These are phyloP conservation scores for Chaetomiaceae sp. DNA, from an alignment of 2,329 filamentous ascomycete genomes.

Conservation along the genomic window DNA sequence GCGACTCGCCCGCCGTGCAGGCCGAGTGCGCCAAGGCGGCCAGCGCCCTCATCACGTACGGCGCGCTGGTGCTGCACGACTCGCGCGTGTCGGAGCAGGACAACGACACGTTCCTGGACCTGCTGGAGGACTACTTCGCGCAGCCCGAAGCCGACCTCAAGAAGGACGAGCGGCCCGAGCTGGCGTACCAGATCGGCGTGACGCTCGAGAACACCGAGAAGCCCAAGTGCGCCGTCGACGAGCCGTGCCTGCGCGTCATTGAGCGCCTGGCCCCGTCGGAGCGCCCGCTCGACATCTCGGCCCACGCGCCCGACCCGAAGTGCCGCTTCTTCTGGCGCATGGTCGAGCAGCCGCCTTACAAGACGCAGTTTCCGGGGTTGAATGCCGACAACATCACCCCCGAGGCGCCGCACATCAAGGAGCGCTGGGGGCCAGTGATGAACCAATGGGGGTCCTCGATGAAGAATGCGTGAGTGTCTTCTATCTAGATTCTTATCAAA, in stretches of 20 bases:
- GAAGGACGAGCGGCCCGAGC: slow-evolving; percentile 52
- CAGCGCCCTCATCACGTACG: slow-evolving; percentile 54
- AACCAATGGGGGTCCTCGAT: slow-evolving; percentile 55
- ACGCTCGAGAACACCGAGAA: slow-evolving; percentile 61
- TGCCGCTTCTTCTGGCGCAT: slow-evolving; percentile 62
- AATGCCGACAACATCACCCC: slow-evolving; percentile 54
- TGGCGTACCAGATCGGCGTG: slow-evolving; percentile 58
- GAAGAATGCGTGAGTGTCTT: slow-evolving; percentile 51
- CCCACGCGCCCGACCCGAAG: slow-evolving; percentile 55
- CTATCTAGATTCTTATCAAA: not conserved
- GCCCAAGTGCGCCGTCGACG: slow-evolving; percentile 59
- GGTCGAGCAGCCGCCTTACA: slow-evolving; percentile 49
- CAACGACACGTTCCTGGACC: slow-evolving; percentile 55
- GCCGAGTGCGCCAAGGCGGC: slow-evolving; percentile 53
- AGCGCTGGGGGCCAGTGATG: slow-evolving; percentile 52
- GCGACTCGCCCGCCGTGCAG: slow-evolving; percentile 40
- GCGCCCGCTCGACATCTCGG: slow-evolving; percentile 54
- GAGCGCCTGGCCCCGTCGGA: slow-evolving; percentile 49
- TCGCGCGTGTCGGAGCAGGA: slow-evolving; percentile 52
- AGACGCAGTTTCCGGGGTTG: slow-evolving; percentile 51
- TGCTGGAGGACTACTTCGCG: slow-evolving; percentile 62
- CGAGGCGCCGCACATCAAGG: slow-evolving; percentile 43
- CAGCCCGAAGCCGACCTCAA: slow-evolving; percentile 46
- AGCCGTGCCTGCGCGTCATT: slow-evolving; percentile 56
- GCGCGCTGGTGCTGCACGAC: slow-evolving; percentile 57